Evolutionary conservation across 2,329 filamentous ascomycete genomes (phyloP), one percentile per base, ranked within the genome.

Genomic region (Penicillium hesseltinei): DNA sequence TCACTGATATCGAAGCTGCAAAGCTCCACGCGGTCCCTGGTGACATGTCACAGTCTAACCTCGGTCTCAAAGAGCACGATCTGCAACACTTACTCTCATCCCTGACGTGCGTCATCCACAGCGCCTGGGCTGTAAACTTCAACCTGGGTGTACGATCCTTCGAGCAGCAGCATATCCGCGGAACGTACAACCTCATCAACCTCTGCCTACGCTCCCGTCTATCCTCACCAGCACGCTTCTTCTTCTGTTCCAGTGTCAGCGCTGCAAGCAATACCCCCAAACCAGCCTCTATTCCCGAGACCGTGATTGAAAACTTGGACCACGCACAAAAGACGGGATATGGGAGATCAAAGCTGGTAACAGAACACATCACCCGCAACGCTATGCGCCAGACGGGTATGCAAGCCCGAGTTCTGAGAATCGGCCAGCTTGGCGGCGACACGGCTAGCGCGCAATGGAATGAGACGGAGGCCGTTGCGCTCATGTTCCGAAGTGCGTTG

Each of bases 101-200:
- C 42, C 71, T 78, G 1, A 82, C 81, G 1, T 70, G 79, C 2
- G 75, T 90, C 17, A 79, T 89, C 50, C 85, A 88, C 66, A 77
- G 84, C 3, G 85, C 85, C 15, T 88, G 86, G 85, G 77, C 82
- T 0, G 86, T 88, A 19, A 88, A 88, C 68, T 88, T 88, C 72
- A 81, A 80, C 19, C 75, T 86, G 39, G 79, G 80, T 3, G 75
- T 88, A 0, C 71, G 72, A 38, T 83, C 80, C 52, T 88, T 88
- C 62, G 78, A 79, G 48, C 76, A 78, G 42, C 80, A 83, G 54
- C 80, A 82, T 58, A 80, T 87, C 38, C 72, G 74, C 3, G 80
- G 78, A 31, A 72, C 83, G 13, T 72, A 72, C 13, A 80, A 84
- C 56, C 63, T 75, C 38, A 74, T 78, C 57, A 70, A 76, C 51